Conservation (phyloP, 2,329 filamentous ascomycete species). For the Pseudocercospora pini-densiflorae region DNA sequence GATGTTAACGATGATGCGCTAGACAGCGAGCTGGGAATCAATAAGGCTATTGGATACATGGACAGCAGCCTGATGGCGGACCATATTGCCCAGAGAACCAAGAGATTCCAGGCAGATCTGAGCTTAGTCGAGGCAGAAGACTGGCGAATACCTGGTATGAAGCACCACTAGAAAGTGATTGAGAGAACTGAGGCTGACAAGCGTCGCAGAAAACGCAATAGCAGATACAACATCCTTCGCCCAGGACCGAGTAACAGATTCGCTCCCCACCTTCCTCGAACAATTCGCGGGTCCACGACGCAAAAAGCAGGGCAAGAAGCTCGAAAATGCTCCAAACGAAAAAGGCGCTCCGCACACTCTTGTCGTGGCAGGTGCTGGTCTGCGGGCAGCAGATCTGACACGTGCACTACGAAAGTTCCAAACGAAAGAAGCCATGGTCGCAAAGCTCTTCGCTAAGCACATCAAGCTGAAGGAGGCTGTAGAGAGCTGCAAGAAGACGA, state of each 20-base stretch:
- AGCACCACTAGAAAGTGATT: no score
- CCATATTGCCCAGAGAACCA: conserved; percentile 78
- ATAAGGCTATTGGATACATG: conserved; percentile 80
- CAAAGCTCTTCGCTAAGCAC: conserved; percentile 97
- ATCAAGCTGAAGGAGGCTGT: conserved; percentile 92
- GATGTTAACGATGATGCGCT: conserved; percentile 67
- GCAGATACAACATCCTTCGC: conserved; percentile 78
- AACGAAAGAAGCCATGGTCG: conserved; percentile 75
- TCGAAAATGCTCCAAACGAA: conserved; percentile 69
- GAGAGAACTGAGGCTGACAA: neutral
- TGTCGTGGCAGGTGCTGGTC: conserved; percentile 80
- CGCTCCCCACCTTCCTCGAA: conserved; percentile 80
- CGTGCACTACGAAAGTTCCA: conserved; percentile 79
- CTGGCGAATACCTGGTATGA: conserved; percentile 74
- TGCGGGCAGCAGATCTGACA: conserved; percentile 84
- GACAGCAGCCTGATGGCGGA: conserved; percentile 83
- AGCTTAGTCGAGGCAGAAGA: conserved; percentile 85
- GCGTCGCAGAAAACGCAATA: conserved; percentile 68
- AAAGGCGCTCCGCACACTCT: conserved; percentile 75
- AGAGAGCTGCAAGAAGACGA: conserved; percentile 69
- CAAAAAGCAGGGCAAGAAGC: conserved; percentile 43
- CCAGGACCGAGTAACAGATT: conserved; percentile 68
- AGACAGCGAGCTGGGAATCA: conserved; percentile 62
- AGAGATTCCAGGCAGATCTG: conserved; percentile 77
- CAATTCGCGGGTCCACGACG: conserved; percentile 52